Evolutionary conservation across 2,329 filamentous ascomycete species (phyloP).

Genomic region (Parascedosporium putredinis): DNA sequence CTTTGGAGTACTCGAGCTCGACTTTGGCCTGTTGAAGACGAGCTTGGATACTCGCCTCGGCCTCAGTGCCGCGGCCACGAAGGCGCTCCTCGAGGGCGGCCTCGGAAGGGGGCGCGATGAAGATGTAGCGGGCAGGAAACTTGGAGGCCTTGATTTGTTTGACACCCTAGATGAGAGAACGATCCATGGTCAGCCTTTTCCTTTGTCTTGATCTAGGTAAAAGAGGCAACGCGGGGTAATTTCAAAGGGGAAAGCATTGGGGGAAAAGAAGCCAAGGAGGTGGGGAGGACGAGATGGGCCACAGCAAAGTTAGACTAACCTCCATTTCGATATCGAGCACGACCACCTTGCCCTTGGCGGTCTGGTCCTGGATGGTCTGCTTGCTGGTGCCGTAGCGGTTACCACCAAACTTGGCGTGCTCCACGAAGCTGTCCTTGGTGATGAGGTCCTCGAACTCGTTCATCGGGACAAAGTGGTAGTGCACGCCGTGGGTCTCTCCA

Average conservation of each 20-base stretch:
- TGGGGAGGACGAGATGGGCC: background rate
- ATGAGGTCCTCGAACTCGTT: conserved; percentile 60
- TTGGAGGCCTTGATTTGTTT: conserved; percentile 79
- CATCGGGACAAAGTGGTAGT: conserved; percentile 70
- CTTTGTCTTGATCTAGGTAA: too few species aligned
- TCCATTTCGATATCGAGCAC: conserved; percentile 97
- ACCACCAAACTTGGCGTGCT: conserved; percentile 73
- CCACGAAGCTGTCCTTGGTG: conserved; percentile 64
- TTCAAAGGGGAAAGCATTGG: too few species aligned
- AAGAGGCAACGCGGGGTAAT: too few species aligned
- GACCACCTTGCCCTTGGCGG: conserved; percentile 60
- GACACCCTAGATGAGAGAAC: too few species aligned
- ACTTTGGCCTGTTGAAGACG: conserved; percentile 60
- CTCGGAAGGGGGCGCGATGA: conserved; percentile 70
- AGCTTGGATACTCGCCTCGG: conserved; percentile 59
- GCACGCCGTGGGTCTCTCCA: conserved; percentile 63
- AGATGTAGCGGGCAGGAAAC: conserved; percentile 70
- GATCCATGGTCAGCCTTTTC: too few species aligned
- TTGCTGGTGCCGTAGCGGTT: conserved; percentile 84
- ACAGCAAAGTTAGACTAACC: conserved; percentile 35
- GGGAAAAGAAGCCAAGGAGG: background rate
- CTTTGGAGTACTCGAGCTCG: conserved; percentile 64
- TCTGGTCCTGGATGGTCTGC: conserved; percentile 66
- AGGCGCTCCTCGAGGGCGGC: conserved; percentile 63
- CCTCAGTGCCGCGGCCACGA: conserved; percentile 67